Conservation (phyloP, 805 yeast genomes). For the Zygotorulaspora sp. region DNA sequence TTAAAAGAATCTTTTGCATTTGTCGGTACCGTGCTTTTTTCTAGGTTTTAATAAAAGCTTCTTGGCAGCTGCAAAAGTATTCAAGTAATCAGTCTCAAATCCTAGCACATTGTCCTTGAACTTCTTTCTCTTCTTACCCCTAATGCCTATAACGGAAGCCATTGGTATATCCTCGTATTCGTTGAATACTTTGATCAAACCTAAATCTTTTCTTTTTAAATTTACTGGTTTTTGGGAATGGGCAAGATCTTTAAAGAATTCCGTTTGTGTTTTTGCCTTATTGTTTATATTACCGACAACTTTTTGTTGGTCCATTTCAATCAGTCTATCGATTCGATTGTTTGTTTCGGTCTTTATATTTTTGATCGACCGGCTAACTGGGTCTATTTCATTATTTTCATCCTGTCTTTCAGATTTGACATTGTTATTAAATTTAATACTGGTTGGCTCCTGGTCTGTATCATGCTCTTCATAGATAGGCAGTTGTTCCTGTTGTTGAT, state of each 20-base stretch:
- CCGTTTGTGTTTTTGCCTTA: constrained; percentile 21
- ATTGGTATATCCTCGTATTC: constrained; percentile 35
- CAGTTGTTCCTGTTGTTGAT: constrained; percentile 4
- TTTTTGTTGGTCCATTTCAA: constrained; percentile 15
- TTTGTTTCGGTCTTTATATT: constrained; percentile 7
- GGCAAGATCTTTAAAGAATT: constrained; percentile 22
- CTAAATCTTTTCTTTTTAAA: constrained; percentile 29
- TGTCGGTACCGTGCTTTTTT: constrained; percentile 2
- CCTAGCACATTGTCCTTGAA: constrained; percentile 32
- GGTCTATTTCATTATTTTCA: constrained; percentile 2
- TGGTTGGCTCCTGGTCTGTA: constrained; percentile 1
- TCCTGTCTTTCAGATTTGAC: constrained; percentile 6
- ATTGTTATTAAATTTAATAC: constrained; percentile 3
- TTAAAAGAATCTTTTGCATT: constrained; percentile 2
- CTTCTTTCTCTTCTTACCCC: constrained; percentile 36
- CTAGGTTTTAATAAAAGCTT: constrained; percentile 14
- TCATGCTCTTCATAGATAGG: constrained; percentile 3
- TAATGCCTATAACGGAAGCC: constrained; percentile 36
- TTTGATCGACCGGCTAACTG: constrained; percentile 2
- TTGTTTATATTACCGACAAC: constrained; percentile 8
- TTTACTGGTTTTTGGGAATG: constrained; percentile 21
- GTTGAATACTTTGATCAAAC: constrained; percentile 31
- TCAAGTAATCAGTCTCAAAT: constrained; percentile 33
- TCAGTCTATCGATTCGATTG: constrained; percentile 15
- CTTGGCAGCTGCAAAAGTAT: constrained; percentile 25